Evolutionary conservation across 106 monocot genomes (phyloP).

Genomic region (Platanthera guangdongensis): DNA sequence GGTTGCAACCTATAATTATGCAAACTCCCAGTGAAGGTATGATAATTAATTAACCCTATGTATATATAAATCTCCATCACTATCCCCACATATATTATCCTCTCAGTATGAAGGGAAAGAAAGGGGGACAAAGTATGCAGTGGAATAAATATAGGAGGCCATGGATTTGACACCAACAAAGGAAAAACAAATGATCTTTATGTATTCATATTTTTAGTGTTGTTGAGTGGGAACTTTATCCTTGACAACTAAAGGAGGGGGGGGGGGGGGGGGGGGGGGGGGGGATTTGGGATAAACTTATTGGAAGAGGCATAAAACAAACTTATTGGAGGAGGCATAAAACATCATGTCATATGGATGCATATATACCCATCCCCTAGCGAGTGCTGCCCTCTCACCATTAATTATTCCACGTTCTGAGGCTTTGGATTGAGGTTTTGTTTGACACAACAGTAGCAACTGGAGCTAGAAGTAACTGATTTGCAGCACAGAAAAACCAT

Average conservation of each 20-base stretch:
- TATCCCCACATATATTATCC: not conserved
- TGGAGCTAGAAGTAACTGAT: too few species aligned
- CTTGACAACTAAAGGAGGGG: not conserved
- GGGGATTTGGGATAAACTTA: not conserved
- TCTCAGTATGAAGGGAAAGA: not conserved
- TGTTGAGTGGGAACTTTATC: not conserved
- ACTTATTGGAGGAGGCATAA: not conserved
- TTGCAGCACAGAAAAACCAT: too few species aligned
- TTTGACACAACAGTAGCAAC: too few species aligned
- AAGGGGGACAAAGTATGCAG: not conserved
- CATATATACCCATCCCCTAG: too few species aligned
- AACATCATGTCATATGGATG: not conserved
- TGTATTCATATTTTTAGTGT: not conserved
- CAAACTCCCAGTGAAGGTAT: too few species aligned
- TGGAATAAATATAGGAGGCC: not conserved
- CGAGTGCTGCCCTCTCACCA: too few species aligned
- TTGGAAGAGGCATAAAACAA: too few species aligned
- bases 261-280: not conserved
- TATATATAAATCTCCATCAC: not conserved
- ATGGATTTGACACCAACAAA: constrained; percentile 5
- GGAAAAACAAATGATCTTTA: not conserved
- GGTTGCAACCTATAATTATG: too few species aligned
- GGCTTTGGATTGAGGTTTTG: too few species aligned
- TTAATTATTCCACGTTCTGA: too few species aligned
- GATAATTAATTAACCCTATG: too few species aligned